Evolutionary conservation across 2,329 filamentous ascomycete species (phyloP).

Genomic region (Leptographium lundbergii): DNA sequence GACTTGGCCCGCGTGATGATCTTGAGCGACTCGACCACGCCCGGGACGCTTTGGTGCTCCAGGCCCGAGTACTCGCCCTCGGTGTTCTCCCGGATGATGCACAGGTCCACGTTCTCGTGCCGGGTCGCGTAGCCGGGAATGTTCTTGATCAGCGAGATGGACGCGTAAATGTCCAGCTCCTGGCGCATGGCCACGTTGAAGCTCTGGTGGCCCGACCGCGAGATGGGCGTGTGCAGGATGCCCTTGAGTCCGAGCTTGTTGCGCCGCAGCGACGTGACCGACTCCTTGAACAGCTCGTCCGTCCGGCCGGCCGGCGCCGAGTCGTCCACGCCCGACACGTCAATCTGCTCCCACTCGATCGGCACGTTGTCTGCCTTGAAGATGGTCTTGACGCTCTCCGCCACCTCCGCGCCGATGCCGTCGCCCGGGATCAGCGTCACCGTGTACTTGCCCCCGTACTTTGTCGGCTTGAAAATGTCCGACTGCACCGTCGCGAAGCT

Average conservation of each 20-base stretch:
- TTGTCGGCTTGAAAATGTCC: slow-evolving; percentile 98
- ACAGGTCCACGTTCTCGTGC: slow-evolving; percentile 93
- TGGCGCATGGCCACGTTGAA: slow-evolving; percentile 99
- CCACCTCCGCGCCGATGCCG: slow-evolving; percentile 95
- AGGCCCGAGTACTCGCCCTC: slow-evolving; percentile 99
- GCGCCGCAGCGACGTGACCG: slow-evolving; percentile 86
- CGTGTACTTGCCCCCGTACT: slow-evolving; percentile 99
- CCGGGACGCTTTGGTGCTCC: slow-evolving; percentile 93
- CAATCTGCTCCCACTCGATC: slow-evolving; percentile 97
- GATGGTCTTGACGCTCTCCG: slow-evolving; percentile 95
- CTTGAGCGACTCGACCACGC: slow-evolving; percentile 98
- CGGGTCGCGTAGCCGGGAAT: slow-evolving; percentile 96
- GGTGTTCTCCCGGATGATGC: slow-evolving; percentile 99
- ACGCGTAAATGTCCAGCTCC: slow-evolving; percentile 99
- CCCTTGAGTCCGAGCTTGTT: slow-evolving; percentile 99
- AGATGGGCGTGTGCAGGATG: slow-evolving; percentile 94
- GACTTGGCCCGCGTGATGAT: slow-evolving; percentile 99
- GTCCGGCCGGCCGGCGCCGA: slow-evolving; percentile 62
- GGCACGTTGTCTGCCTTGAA: slow-evolving; percentile 99
- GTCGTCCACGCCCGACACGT: slow-evolving; percentile 81
- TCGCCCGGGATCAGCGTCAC: slow-evolving; percentile 98
- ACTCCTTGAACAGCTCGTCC: slow-evolving; percentile 91
- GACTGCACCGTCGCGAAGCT: slow-evolving; percentile 72
- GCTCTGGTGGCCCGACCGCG: slow-evolving; percentile 92
- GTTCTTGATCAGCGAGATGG: slow-evolving; percentile 97